Evolutionary conservation across 257 asterid species (phyloP), one percentile per base, ranked within the genome.

Genomic region (Plectranthus barbatus): DNA sequence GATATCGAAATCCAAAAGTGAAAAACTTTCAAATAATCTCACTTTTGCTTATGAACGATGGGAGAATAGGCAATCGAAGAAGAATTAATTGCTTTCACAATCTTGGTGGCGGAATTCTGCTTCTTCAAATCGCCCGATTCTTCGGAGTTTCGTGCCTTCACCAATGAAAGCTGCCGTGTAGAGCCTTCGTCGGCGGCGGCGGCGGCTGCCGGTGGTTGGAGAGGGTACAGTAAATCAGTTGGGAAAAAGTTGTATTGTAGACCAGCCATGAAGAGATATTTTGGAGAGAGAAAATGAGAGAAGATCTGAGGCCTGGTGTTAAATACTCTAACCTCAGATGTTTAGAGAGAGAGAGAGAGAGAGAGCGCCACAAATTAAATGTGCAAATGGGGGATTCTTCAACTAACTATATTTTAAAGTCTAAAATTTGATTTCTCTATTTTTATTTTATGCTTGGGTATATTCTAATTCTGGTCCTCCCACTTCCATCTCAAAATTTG

Each of bases 241-340:
- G 80, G 80, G 10, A 75, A 75, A 67, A 70, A 75, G 4, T 75
- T 65, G 73, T 75, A 75, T 1, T 70, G 73, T 37, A 75, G 76
- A 17, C 80, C 80, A 31, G 76, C 80, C 80, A 75, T 74, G 1
- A 12, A 19, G 36, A 42, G 1, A n/a, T n/a, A n/a, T n/a, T 36
- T 33, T 15, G 31, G 36, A 20, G 29, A 26, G 49, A 56, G 52
- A 18, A 9, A 50, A 62, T 58, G 14, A 1, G 23, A 6, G 37
- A 15, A 3, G 0, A 3, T 17, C 54, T 60, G 7, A 26, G 31
- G 64, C 56, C 42, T 62, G 64, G 62, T 49, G 55, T 24, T 50
- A 68, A 55, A 44, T 54, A 41, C 51, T 23, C 1, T 21, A 52
- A 12, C 52, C 44, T 62, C 62, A 61, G 71, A 39, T 31, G 54